Evolutionary conservation across 148 eudicot species (phyloP), one percentile per base, ranked within the genome.

Genomic region (Drosera capensis): DNA sequence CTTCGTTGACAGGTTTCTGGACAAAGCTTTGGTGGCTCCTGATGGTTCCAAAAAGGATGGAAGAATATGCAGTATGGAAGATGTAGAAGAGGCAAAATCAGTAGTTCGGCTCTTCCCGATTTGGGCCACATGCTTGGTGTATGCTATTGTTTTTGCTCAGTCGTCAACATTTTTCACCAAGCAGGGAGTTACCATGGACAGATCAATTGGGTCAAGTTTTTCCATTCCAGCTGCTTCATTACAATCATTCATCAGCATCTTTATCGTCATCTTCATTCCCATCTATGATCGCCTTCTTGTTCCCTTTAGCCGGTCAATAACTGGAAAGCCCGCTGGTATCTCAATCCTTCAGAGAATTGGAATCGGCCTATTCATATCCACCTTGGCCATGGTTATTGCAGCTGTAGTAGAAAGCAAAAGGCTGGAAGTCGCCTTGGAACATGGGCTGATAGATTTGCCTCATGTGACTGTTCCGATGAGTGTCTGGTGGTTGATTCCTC

Each of bases 401-500:
- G 93, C 86, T 35, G 7, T 74, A 5, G 59, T 72, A 2, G 93
- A 82, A 40, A 52, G 25, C 25, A 72, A 67, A 31, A 66, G 93
- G 22, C 69, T 82, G 5, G n/a, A 66, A 41, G 61, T 51, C 8
- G 87, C 83, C 26, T 20, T 19, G 0, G 65, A 60, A 23, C 54
- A 68, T 9, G 76, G 80, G 35, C 46, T 78, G 42, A 45, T 64
- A 7, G 80, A 82, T 54, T 19, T 34, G 5, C 79, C 82, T 0
- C 35, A 64, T 1, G 68, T 21, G 14, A 60, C 62, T 0, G 65
- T 82, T 15, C 94, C 86, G 0, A 74, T 82, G 80, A 64, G 71
- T 14, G 60, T 82, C 6, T 75, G 75, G 73, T 79, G 94, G 87
- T 35, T 82, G 48, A 48, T 73, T 43, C 94, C 94, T 18, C 86